These are phyloP conservation scores for Pythium aphanidermatum DNA, from an alignment of 352 stramenopile genomes.

Conservation along the genomic window DNA sequence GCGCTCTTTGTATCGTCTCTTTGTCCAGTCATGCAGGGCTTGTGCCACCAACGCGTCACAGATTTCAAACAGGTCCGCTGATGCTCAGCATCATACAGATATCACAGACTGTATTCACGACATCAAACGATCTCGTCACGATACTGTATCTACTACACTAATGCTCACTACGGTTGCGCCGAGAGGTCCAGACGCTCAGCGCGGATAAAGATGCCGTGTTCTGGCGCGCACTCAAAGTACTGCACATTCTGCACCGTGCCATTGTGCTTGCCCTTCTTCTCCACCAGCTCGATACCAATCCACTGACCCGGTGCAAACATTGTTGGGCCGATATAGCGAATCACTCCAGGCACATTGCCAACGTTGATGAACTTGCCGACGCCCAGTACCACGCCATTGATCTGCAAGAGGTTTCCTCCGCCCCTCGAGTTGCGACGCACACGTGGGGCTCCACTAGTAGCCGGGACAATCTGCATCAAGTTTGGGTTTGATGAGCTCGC, in stretches of 20 bases:
- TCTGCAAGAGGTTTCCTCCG: constrained; percentile 28
- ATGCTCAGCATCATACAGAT: too few relatives aligned
- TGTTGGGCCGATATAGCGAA: constrained; percentile 62
- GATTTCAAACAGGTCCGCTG: too few relatives aligned
- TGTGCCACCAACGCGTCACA: too few relatives aligned
- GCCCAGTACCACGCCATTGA: constrained; percentile 33
- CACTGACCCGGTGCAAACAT: constrained; percentile 57
- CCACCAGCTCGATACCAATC: constrained; percentile 64
- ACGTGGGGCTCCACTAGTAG: not conserved
- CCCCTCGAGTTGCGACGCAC: constrained; percentile 37
- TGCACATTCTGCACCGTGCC: constrained; percentile 35
- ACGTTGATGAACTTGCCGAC: constrained; percentile 57
- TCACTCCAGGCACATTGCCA: constrained; percentile 46
- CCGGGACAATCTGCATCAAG: constrained; percentile 1
- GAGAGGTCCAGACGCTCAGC: constrained; percentile 45
- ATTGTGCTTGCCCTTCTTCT: constrained; percentile 60
- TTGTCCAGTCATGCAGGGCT: too few relatives aligned
- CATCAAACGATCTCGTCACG: too few relatives aligned
- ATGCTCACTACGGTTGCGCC: constrained; percentile 5
- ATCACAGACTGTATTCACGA: too few relatives aligned
- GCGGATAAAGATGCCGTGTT: constrained; percentile 69
- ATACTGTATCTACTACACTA: too few relatives aligned
- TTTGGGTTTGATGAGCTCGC: constrained; percentile 5
- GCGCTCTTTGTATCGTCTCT: too few relatives aligned
- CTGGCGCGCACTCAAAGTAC: constrained; percentile 54